These are phyloP conservation scores for Debaryomyces coudertii DNA, from an alignment of 1,139 yeast genomes.

Conservation along the genomic window DNA sequence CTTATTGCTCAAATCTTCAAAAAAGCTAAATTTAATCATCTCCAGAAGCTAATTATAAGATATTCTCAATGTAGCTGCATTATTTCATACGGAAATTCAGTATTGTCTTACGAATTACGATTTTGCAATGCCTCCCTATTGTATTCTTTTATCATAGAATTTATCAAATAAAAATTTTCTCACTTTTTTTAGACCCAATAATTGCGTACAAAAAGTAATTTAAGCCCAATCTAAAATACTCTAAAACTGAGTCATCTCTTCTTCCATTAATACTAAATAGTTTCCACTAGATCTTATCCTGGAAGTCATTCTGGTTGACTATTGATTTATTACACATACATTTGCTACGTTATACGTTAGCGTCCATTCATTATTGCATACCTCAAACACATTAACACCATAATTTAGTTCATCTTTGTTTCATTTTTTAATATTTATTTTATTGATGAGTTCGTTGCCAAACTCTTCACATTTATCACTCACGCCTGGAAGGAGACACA, in stretches of 20 bases:
- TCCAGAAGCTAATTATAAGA: not conserved
- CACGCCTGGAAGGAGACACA: conserved; percentile 47
- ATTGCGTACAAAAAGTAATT: conserved; percentile 3
- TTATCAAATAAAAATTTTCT: not conserved
- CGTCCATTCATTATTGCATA: conserved; percentile 17
- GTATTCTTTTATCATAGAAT: not conserved
- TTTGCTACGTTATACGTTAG: conserved; percentile 14
- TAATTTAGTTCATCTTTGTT: conserved; percentile 4
- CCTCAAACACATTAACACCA: not conserved
- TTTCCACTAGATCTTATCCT: not conserved
- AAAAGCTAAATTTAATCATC: not conserved
- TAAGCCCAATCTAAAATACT: not conserved
- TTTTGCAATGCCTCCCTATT: not conserved
- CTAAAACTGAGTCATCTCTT: not conserved
- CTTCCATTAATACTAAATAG: not conserved
- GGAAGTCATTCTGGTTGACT: conserved; percentile 2
- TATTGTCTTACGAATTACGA: not conserved
- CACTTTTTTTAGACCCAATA: not conserved
- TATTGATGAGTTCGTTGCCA: conserved; percentile 19
- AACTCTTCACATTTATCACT: conserved; percentile 16
- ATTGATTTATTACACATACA: not conserved
- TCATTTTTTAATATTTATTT: not conserved
- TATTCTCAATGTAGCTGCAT: not conserved
- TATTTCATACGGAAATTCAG: not conserved
- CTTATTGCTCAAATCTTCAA: not conserved